phyloP scores from a whole-genome alignment of 192 early-diverging fungal genomes.

The Dissophora globulifera region DNA sequence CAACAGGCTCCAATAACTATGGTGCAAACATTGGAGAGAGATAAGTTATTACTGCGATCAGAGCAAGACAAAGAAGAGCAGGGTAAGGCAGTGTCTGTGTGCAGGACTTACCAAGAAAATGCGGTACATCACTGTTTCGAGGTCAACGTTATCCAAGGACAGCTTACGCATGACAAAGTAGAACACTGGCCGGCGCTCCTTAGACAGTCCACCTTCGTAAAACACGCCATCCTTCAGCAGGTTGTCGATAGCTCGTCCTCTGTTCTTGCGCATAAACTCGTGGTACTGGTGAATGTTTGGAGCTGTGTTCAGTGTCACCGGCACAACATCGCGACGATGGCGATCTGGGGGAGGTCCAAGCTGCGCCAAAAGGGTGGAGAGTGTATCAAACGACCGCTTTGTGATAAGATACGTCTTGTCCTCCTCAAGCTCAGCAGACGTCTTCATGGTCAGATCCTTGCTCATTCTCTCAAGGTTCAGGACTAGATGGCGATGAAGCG shows the following conservation, averaged over 20 bases:
- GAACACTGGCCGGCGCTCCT: conserved; percentile 77
- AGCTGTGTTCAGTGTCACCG: conserved; percentile 52
- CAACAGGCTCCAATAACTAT: conserved; percentile 71
- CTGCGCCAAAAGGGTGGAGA: conserved; percentile 86
- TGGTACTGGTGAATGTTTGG: conserved; percentile 54
- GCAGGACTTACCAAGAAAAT: conserved; percentile 65
- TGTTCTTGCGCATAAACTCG: conserved; percentile 81
- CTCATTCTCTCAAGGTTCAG: conserved; percentile 78
- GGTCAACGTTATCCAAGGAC: conserved; percentile 80
- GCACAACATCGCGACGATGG: conserved; percentile 60
- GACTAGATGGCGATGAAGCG: conserved; percentile 71
- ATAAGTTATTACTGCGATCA: too few species aligned
- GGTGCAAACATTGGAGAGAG: not conserved
- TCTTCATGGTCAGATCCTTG: conserved; percentile 67
- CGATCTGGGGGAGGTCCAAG: conserved; percentile 87
- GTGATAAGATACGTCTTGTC: conserved; percentile 59
- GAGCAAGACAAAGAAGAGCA: not conserved
- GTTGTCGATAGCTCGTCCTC: conserved; percentile 71
- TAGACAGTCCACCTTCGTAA: conserved; percentile 85
- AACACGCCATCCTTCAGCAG: conserved; percentile 78
- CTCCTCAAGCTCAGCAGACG: conserved; percentile 41
- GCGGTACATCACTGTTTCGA: conserved; percentile 85
- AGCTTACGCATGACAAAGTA: conserved; percentile 88
- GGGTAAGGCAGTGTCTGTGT: not conserved
- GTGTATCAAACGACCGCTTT: conserved; percentile 79